Conservation (phyloP, 208 protist species). For the Leishmania braziliensis region DNA sequence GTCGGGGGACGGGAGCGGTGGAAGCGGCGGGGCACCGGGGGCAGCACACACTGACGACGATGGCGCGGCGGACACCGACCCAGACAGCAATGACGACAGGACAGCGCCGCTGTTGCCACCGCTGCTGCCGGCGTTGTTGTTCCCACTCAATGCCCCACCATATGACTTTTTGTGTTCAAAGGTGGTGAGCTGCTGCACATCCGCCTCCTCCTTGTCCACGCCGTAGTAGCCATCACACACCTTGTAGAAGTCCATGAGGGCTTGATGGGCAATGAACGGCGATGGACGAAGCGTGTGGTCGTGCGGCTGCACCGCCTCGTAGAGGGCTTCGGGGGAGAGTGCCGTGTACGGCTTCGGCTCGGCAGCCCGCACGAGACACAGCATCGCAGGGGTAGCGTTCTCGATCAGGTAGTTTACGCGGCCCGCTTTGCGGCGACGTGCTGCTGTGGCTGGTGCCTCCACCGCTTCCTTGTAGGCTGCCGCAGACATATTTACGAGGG, state of each 20-base stretch:
- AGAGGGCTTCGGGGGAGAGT: constrained; percentile 46
- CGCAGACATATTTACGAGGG: constrained; percentile 1
- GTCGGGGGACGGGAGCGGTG: constrained; percentile 28
- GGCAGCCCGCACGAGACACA: constrained; percentile 62
- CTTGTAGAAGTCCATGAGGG: constrained; percentile 81
- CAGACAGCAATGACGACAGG: constrained; percentile 7
- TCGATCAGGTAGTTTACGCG: constrained; percentile 68
- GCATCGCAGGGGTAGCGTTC: constrained; percentile 54
- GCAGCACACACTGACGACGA: constrained; percentile 1
- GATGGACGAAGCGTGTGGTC: constrained; percentile 64
- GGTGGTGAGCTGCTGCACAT: constrained; percentile 36
- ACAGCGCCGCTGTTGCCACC: constrained; percentile 9
- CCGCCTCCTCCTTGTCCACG: constrained; percentile 38
- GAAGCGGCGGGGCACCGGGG: neutral
- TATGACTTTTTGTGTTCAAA: constrained; percentile 15
- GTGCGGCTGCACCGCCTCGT: constrained; percentile 48
- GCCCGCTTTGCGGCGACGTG: constrained; percentile 16
- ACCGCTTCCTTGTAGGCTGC: constrained; percentile 19
- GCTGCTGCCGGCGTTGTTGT: constrained; percentile 8
- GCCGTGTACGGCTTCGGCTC: constrained; percentile 68
- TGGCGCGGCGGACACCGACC: neutral
- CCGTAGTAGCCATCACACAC: constrained; percentile 65
- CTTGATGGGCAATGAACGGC: constrained; percentile 67
- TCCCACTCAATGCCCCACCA: neutral
- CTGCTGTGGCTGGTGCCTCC: constrained; percentile 17